Base-by-base conservation (phyloP, 495 filamentous ascomycete genomes). In the Aspergillus carlsbadensis region DNA sequence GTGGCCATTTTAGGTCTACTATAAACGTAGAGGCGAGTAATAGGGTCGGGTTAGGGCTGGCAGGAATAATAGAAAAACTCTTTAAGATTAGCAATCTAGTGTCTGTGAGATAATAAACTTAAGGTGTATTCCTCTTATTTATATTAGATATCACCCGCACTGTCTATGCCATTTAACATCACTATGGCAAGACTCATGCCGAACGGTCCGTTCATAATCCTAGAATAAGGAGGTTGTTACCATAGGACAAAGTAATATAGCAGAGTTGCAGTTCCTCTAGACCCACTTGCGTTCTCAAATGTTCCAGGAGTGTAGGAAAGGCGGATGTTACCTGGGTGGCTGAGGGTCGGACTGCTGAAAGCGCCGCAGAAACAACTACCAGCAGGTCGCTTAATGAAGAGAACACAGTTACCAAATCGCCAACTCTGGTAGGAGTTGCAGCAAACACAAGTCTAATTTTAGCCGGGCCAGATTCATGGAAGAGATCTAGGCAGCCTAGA, bases 381-480 rank as follows among this genome's bases (percentile, higher is more conserved):
- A 15, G 40, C 18, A 43, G 17, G 40, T 22, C 20, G 10, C 40
- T 43, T 13, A n/a, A n/a, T 8, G 10, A 21, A 43, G 40, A 2
- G 40, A 43, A 43, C 11, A 21, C 10, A 43, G 40, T 43, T 8
- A 7, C 40, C 10, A 43, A 43, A 1, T 13, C 20, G 20, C 40
- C 39, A n/a, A n/a, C n/a, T n/a, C n/a, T n/a, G n/a, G n/a, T n/a
- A n/a, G n/a, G n/a, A n/a, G n/a, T n/a, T n/a, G n/a, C n/a, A n/a
- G n/a, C n/a, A n/a, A n/a, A n/a, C n/a, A n/a, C n/a, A n/a, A n/a
- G 40, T 43, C 40, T 13, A 43, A 43, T 43, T 43, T 43, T 43
- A 43, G 40, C 40, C 20, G 18, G 40, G 40, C n/a, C 40, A 43
- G 40, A 22, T 13, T 22, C 18, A 43, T 22, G 40, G 40, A 1